Evolutionary conservation across 305 asterid genomes (phyloP).

Genomic region (Fraxinus albicans): DNA sequence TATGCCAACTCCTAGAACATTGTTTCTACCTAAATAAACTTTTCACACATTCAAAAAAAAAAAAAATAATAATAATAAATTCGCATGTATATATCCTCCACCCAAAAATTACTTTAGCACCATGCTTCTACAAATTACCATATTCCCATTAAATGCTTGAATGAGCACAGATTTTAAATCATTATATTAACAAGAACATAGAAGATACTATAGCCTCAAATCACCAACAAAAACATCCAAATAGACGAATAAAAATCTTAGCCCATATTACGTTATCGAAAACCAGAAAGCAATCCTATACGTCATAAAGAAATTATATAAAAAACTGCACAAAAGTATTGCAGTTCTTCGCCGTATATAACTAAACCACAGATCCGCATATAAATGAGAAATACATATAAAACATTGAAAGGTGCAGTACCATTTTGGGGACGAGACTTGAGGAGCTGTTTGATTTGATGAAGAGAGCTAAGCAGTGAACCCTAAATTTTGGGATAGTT

Average conservation of each 20-base stretch:
- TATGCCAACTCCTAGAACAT: neutral
- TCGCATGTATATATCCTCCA: neutral
- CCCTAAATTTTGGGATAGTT: neutral
- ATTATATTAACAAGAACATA: neutral
- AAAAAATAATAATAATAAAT: too few relatives aligned
- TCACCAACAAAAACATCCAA: neutral
- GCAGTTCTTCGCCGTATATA: neutral
- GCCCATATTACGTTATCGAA: neutral
- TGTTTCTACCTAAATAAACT: neutral
- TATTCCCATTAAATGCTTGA: neutral
- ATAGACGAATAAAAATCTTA: neutral
- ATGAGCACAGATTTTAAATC: neutral
- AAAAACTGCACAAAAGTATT: neutral
- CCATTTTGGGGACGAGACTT: slow-evolving; percentile 21
- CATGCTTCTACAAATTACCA: neutral
- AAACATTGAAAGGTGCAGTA: neutral
- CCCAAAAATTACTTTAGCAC: neutral
- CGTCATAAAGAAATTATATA: neutral
- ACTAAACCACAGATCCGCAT: neutral
- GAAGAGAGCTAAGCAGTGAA: slow-evolving; percentile 7
- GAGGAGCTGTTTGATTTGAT: slow-evolving; percentile 3
- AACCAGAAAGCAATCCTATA: neutral
- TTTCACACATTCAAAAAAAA: neutral
- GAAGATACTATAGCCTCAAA: neutral
- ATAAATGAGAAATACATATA: neutral